phyloP scores from a whole-genome alignment of 495 filamentous ascomycete genomes.

The Pyrenula aspistea region DNA sequence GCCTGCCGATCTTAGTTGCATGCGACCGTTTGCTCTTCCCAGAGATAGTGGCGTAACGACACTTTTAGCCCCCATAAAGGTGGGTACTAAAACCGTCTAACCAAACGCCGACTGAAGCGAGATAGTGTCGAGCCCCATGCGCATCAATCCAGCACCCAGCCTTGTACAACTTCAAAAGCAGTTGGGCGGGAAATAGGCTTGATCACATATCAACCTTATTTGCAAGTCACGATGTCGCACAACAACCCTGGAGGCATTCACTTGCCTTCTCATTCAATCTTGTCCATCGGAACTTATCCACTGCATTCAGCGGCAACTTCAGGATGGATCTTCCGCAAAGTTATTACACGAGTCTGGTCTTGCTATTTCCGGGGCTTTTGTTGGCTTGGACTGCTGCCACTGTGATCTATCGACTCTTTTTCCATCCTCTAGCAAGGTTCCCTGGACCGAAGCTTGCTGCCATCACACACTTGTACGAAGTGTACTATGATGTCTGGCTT shows the following conservation, averaged over 20 bases:
- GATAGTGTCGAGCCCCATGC: no score
- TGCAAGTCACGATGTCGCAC: background rate
- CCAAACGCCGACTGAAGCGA: no score
- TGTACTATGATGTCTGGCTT: conserved; percentile 15
- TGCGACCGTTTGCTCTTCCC: no score
- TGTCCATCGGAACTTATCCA: no score
- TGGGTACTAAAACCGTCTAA: no score
- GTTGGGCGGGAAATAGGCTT: no score
- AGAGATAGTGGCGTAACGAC: no score
- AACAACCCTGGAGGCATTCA: background rate
- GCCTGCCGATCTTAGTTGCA: no score
- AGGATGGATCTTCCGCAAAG: background rate
- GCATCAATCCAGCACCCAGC: no score
- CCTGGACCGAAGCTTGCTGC: conserved; percentile 21
- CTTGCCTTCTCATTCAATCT: background rate
- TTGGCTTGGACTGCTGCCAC: background rate
- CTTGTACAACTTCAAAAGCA: no score
- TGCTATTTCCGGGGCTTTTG: background rate
- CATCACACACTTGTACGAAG: conserved; percentile 20
- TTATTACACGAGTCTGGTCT: background rate
- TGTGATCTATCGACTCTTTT: conserved; percentile 15
- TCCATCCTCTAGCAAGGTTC: conserved; percentile 16
- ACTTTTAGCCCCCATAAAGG: no score
- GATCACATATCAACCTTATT: background rate
- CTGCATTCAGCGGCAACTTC: no score